Conservation (phyloP, 257 asterid genomes). For the Echium plantagineum region DNA sequence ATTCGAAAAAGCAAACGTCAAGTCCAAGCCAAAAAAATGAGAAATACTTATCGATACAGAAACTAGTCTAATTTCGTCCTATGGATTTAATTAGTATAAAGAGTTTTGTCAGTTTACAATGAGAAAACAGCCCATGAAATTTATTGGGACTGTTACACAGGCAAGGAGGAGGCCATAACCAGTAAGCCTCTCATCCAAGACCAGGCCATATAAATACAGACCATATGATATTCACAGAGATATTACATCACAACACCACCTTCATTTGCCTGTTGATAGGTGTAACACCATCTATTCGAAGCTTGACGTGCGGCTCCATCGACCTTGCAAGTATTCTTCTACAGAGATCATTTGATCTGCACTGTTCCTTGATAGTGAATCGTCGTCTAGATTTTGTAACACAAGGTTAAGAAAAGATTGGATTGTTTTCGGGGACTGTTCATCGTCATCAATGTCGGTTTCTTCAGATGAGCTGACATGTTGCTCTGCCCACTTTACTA, state of each 20-base stretch:
- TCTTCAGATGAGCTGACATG: constrained; percentile 26
- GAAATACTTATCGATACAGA: too few relatives aligned
- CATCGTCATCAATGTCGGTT: constrained; percentile 13
- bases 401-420: constrained; percentile 58
- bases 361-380: constrained; percentile 45
- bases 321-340: constrained; percentile 25
- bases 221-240: background rate
- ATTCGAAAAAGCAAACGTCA: too few relatives aligned
- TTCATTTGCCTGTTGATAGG: too few relatives aligned
- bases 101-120: too few relatives aligned
- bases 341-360: constrained; percentile 42
- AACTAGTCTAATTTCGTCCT: too few relatives aligned
- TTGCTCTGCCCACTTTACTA: constrained; percentile 35
- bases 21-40: too few relatives aligned
- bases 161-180: background rate
- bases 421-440: constrained; percentile 29
- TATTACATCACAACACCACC: background rate
- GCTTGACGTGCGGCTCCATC: constrained; percentile 4
- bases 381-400: constrained; percentile 43
- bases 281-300: background rate
- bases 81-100: too few relatives aligned
- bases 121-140: background rate
- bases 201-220: background rate
- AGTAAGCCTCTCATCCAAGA: background rate
- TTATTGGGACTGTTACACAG: background rate